Conservation (phyloP, 2,329 filamentous ascomycete genomes). For the Aspergillus tubingensis region DNA sequence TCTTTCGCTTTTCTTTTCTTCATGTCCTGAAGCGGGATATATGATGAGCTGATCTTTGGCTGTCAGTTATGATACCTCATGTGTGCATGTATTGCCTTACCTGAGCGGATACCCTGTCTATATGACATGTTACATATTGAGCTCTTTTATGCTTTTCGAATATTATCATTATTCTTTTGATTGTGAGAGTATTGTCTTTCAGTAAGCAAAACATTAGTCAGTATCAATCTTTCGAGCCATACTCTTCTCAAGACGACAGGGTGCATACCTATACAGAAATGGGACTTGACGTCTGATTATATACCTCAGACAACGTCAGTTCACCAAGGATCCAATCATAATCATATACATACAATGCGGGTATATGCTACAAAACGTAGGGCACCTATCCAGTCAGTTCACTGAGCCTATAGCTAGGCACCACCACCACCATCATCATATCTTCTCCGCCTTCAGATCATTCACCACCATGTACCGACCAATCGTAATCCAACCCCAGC, state of each 20-base stretch:
- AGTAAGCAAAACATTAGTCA: neutral
- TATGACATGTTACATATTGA: constrained; percentile 4
- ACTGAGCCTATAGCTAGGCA: neutral
- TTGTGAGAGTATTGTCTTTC: neutral
- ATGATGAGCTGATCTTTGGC: neutral
- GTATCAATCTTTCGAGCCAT: neutral
- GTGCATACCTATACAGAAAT: neutral
- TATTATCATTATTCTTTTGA: neutral
- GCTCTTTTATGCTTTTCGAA: neutral
- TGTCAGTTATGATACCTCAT: constrained; percentile 2
- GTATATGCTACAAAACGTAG: neutral
- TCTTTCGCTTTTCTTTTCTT: neutral
- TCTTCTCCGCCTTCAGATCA: constrained; percentile 68
- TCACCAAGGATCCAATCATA: neutral
- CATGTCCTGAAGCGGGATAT: neutral
- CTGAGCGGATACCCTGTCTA: constrained; percentile 8
- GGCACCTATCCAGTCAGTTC: neutral
- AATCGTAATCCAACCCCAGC: constrained; percentile 89
- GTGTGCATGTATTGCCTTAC: neutral
- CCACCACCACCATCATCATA: constrained; percentile 22
- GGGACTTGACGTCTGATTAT: no score
- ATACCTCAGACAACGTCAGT: neutral
- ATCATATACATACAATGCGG: constrained; percentile 1
- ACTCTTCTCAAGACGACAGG: no score
- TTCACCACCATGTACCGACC: constrained; percentile 97